Evolutionary conservation across 2,329 filamentous ascomycete species (phyloP), one percentile per base, ranked within the genome.

Genomic region (Aureobasidium mangrovei): DNA sequence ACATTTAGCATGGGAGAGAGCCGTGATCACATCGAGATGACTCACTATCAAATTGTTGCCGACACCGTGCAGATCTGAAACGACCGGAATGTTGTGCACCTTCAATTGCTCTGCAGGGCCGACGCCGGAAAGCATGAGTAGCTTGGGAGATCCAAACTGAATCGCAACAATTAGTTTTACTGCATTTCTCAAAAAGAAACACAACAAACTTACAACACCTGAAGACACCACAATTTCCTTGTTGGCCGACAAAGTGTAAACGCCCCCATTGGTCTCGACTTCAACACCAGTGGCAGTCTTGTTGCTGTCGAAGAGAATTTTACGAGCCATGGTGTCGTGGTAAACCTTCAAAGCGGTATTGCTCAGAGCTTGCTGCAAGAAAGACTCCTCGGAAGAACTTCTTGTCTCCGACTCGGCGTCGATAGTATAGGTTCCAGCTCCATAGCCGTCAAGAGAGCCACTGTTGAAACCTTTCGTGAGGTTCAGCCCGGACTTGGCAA

Each of bases 281-380:
- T 7, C n/a, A 9, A 53, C 49, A 18, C 39, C 49, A 12, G 38
- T 43, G 12, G 49, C 49, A 12, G 39, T 53, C 28, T 44, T 44
- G 28, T 53, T 53, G 6, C 6, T 38, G 31, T 43, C 27, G 31
- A 53, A 53, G 8, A 53, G 40, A 9, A 53, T 36, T 24, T 53
- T 40, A n/a, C 33, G 6, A 12, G 39, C 49, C 12, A 44, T 7
- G 8, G 27, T 44, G 9, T 33, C 28, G 9, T 38, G 10, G 40
- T 43, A 53, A 7, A 53, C 28, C 28, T 53, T 43, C n/a, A 53
- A 28, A 36, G 40, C 44, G 12, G 41, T 43, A 8, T 26, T 9
- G 26, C 28, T 43, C 33, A 41, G 18, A 67, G 62, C n/a, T 61
- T 58, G 28, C 61, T 62, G 56, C 67, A 71, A 3, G 70, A 3